Base-by-base conservation (phyloP, 83 land plant species). In the Diphasiastrum complanatum region DNA sequence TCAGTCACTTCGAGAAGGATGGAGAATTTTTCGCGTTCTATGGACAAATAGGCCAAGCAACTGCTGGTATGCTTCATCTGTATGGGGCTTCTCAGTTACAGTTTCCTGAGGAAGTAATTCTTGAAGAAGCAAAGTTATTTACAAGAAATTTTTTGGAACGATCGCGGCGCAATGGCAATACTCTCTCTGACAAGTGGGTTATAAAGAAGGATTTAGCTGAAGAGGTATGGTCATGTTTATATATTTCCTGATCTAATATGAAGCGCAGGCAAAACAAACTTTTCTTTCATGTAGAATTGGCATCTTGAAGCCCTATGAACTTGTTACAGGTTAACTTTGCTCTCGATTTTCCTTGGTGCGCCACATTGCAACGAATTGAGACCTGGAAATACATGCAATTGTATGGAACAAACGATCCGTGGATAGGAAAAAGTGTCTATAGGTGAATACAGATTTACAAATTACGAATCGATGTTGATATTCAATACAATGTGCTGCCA, bases 341-440 rank as follows among this genome's bases (percentile, higher is more conserved):
- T 2, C 60, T 77, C 30, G 35, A 57, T 1, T 10, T 29, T 20
- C 78, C 78, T 57, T 67, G 77, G 80, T 38, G 45, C 6, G 43
- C 29, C 30, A 67, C 59, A 22, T 31, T 77, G 20, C 64, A 46
- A 4, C 51, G 80, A 33, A 29, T 77, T 23, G 80, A 73, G 38
- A 50, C 64, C 10, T 61, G 78, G 34, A 64, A 49, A 19, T 77
- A 67, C 36, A 28, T 77, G 0, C 68, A 66, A 16, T 65, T 72
- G 6, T 77, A 77, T 55, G 78, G 71, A 1, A 61, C 71, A 19
- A 35, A 77, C 30, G 80, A 77, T 60, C 73, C 63, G 0, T 77
- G 81, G 79, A 65, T 78, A 19, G 72, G 60, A 6, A 78, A 78
- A n/a, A n/a, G n/a, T n/a, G n/a, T n/a, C n/a, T n/a, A n/a, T n/a